Percentiles rank a stretch among this genome's conserved stretches.
These are phyloP conservation scores for Podaxis sp. DNA, from an alignment of 768 basidiomycete genomes.

Conservation along the genomic window DNA sequence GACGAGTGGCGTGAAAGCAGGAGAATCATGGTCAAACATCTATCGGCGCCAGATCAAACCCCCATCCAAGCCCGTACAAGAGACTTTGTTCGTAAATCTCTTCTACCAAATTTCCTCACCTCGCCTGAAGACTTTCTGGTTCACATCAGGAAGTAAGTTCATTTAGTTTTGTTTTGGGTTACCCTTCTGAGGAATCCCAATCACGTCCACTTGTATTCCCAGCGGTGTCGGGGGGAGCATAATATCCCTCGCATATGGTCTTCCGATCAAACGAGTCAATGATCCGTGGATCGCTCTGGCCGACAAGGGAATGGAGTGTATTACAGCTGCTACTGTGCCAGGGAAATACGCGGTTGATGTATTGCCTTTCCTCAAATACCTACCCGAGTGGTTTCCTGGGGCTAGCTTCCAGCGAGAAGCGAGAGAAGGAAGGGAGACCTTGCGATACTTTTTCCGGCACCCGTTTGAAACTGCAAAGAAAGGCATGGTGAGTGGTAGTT, in stretches of 20 bases:
- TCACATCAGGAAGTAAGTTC: slow-evolving; percentile 13
- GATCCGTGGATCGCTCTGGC: slow-evolving; percentile 31
- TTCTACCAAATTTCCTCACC: slow-evolving; percentile 8
- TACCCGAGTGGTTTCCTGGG: slow-evolving; percentile 58
- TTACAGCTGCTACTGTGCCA: slow-evolving; percentile 16
- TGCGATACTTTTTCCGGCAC: slow-evolving; percentile 29
- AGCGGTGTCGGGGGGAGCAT: slow-evolving; percentile 11
- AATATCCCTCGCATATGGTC: slow-evolving; percentile 11
- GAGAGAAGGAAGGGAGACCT: slow-evolving; percentile 32
- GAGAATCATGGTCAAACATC: slow-evolving; percentile 1
- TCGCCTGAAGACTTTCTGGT: slow-evolving; percentile 1
- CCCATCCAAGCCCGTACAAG: not conserved
- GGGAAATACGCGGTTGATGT: slow-evolving; percentile 37
- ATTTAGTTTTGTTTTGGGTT: not conserved
- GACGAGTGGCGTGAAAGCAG: slow-evolving; percentile 11
- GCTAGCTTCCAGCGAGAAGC: slow-evolving; percentile 51
- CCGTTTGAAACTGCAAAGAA: slow-evolving; percentile 27
- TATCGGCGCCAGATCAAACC: not conserved
- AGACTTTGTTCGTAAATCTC: not conserved
- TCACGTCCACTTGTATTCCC: not conserved
- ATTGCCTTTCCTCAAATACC: slow-evolving; percentile 29
- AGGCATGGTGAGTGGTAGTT: slow-evolving; percentile 15
- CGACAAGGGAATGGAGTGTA: slow-evolving; percentile 21
- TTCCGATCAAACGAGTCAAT: slow-evolving; percentile 13
- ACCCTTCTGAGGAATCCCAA: not conserved